Conservation (phyloP, 1,284 basidiomycete genomes). For the Pseudozyma sp. region DNA sequence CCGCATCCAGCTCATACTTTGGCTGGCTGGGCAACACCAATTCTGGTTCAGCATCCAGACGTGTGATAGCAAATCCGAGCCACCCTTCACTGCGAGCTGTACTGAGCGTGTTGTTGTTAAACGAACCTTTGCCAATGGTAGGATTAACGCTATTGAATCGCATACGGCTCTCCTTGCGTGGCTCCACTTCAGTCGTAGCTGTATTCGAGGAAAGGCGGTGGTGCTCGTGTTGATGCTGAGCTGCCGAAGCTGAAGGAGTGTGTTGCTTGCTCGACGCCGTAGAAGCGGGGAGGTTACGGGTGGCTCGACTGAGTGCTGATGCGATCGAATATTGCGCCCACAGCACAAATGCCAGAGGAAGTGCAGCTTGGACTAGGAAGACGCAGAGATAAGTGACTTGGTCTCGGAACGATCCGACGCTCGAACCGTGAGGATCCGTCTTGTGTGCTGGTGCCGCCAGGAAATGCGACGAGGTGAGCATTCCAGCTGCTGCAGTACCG, state of each 20-base stretch:
- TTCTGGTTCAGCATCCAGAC: conserved; percentile 17
- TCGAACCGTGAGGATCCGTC: conserved; percentile 37
- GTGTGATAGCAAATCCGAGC: conserved; percentile 41
- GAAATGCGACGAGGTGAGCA: conserved; percentile 24
- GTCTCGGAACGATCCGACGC: conserved; percentile 41
- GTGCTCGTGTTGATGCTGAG: conserved; percentile 3
- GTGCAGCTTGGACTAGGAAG: conserved; percentile 54
- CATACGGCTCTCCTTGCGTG: conserved; percentile 10
- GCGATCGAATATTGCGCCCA: conserved; percentile 53
- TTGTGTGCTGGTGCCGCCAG: not conserved
- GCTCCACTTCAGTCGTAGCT: conserved; percentile 2
- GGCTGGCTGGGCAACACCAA: conserved; percentile 4
- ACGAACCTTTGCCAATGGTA: conserved; percentile 12
- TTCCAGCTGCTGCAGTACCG: conserved; percentile 11
- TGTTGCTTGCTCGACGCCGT: conserved; percentile 1
- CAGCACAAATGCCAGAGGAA: conserved; percentile 40
- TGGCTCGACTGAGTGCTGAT: conserved; percentile 26
- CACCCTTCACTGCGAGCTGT: conserved; percentile 25
- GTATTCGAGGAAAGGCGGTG: conserved; percentile 5
- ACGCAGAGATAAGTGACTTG: conserved; percentile 51
- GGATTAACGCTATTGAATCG: conserved; percentile 40
- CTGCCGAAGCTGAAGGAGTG: not conserved
- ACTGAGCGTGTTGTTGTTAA: not conserved
- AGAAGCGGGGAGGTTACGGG: conserved; percentile 18
- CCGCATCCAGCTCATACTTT: conserved; percentile 36